A percentile compares a stretch with the other conserved stretches of the same genome.
phyloP scores from a whole-genome alignment of 805 yeast species.

The Citeromyces matritensis region DNA sequence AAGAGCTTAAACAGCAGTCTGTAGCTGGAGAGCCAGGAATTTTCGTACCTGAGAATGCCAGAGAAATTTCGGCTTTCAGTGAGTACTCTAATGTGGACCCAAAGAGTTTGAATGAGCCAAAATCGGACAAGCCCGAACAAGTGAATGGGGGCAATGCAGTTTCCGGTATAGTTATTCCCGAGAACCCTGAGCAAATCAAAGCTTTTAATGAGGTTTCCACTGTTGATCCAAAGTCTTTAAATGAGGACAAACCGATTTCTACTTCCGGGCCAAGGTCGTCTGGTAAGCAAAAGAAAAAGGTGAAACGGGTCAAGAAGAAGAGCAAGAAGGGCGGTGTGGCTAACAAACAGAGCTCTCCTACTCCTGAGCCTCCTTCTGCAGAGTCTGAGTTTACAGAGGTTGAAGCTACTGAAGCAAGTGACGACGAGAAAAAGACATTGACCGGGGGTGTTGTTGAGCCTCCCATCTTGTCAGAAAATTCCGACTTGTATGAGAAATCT shows the following conservation, averaged over 20 bases:
- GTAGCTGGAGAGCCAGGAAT: conserved; percentile 56
- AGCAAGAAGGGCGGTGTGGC: conserved; percentile 5
- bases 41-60: conserved; percentile 37
- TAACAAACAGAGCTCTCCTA: conserved; percentile 5
- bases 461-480: too few species aligned
- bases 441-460: too few species aligned
- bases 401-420: conserved; percentile 5
- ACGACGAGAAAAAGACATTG: conserved; percentile 4
- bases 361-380: too few species aligned
- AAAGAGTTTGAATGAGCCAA: conserved; percentile 12
- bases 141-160: too few species aligned
- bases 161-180: conserved; percentile 60
- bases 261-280: conserved; percentile 3
- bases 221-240: conserved; percentile 45
- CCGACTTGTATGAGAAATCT: too few species aligned
- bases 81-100: conserved; percentile 37
- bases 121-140: too few species aligned
- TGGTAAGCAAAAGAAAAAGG: conserved; percentile 15
- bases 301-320: conserved; percentile 13
- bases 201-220: conserved; percentile 47
- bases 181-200: conserved; percentile 44
- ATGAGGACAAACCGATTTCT: conserved; percentile 16
- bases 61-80: conserved; percentile 40
- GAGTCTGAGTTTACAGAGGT: too few species aligned
- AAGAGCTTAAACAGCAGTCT: conserved; percentile 24